These are phyloP conservation scores for Entomortierella beljakovae DNA, from an alignment of 192 early-diverging fungal species.

Conservation along the genomic window DNA sequence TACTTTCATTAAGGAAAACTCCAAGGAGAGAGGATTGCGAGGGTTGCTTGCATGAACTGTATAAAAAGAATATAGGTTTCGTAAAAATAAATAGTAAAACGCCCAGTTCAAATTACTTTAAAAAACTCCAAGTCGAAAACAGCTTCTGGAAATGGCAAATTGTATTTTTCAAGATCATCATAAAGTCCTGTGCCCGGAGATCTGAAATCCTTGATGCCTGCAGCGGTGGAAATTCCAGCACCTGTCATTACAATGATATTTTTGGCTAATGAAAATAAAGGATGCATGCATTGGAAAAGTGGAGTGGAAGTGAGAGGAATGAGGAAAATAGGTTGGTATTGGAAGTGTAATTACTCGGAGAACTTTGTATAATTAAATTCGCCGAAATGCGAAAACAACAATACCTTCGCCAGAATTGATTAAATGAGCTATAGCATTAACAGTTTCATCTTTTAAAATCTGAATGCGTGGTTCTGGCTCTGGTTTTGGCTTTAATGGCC, in stretches of 20 bases:
- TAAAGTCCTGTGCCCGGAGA: slow-evolving; percentile 94
- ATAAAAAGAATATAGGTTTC: too few relatives aligned
- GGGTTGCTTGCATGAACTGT: too few relatives aligned
- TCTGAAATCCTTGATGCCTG: slow-evolving; percentile 95
- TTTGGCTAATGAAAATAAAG: slow-evolving; percentile 59
- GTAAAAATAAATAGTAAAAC: too few relatives aligned
- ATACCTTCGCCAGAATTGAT: slow-evolving; percentile 55
- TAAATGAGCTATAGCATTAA: slow-evolving; percentile 54
- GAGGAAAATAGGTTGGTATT: background rate
- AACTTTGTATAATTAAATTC: too few relatives aligned
- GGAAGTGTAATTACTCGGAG: too few relatives aligned
- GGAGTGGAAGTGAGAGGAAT: background rate
- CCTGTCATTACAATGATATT: slow-evolving; percentile 91
- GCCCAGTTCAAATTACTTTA: slow-evolving; percentile 46
- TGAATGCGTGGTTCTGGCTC: slow-evolving; percentile 47
- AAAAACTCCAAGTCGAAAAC: slow-evolving; percentile 96
- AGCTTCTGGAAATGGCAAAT: slow-evolving; percentile 93
- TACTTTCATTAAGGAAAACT: too few relatives aligned
- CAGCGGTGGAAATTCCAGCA: slow-evolving; percentile 87
- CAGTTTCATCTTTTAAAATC: slow-evolving; percentile 27
- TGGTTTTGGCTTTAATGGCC: slow-evolving; percentile 31
- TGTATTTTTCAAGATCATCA: slow-evolving; percentile 89
- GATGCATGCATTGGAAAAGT: too few relatives aligned
- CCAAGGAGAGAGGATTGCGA: too few relatives aligned
- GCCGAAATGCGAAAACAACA: background rate